A percentile compares a stretch with the other conserved stretches of the same genome.
Conservation (phyloP, 2,329 filamentous ascomycete genomes). For the Aureobasidium sp. region DNA sequence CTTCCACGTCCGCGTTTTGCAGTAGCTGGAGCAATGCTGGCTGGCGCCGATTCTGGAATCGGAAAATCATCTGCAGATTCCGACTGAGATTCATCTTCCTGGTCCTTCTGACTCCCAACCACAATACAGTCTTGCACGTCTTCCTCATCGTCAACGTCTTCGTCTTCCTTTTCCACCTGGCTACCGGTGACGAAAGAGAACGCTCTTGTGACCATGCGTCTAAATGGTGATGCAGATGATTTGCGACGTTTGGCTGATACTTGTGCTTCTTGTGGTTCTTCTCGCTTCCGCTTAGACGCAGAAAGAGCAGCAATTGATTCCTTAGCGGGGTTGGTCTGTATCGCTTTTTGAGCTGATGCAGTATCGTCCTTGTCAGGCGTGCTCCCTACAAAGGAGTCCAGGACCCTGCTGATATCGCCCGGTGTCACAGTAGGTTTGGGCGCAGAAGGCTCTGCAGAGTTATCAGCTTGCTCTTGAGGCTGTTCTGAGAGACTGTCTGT, state of each 20-base stretch:
- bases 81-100: slow-evolving; percentile 13
- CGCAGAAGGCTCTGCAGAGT: neutral
- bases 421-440: slow-evolving; percentile 16
- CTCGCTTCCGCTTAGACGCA: slow-evolving; percentile 1
- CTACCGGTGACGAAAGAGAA: slow-evolving; percentile 20
- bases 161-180: neutral
- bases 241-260: slow-evolving; percentile 22
- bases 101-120: slow-evolving; percentile 25
- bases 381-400: slow-evolving; percentile 30
- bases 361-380: slow-evolving; percentile 13
- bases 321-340: neutral
- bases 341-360: neutral
- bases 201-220: slow-evolving; percentile 18
- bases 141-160: slow-evolving; percentile 19
- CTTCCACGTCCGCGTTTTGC: slow-evolving; percentile 25
- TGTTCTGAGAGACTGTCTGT: neutral
- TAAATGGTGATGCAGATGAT: slow-evolving; percentile 24
- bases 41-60: neutral
- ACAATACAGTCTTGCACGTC: slow-evolving; percentile 37
- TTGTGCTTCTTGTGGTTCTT: neutral
- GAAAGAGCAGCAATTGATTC: neutral
- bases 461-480: neutral
- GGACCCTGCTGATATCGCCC: slow-evolving; percentile 28
- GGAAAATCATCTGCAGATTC: neutral
- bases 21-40: neutral